phyloP scores from a whole-genome alignment of 2,329 filamentous ascomycete species.

The Tolypocladium tundrense region DNA sequence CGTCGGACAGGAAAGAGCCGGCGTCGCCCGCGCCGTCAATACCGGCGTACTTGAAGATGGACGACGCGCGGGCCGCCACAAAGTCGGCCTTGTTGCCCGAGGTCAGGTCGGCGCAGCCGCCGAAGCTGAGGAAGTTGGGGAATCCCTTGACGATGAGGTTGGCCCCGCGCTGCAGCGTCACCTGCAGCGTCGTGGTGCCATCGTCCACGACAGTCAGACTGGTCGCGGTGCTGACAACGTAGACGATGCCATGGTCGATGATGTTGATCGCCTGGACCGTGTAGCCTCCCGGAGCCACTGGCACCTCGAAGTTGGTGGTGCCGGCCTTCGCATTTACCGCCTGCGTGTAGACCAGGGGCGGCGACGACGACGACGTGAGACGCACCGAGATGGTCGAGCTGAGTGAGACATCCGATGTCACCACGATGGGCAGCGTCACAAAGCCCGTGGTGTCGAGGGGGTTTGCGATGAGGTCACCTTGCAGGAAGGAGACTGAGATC shows the following conservation, averaged over 20 bases:
- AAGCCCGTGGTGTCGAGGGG: background rate
- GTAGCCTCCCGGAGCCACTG: background rate
- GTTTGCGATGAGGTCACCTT: background rate
- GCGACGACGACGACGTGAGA: background rate
- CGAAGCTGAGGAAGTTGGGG: conserved; percentile 2
- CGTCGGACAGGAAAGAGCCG: background rate
- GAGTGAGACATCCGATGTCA: background rate
- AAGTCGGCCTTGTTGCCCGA: background rate
- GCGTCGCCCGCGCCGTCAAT: background rate
- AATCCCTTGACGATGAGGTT: background rate
- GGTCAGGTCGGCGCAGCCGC: background rate
- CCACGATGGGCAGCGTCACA: background rate
- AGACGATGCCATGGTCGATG: background rate
- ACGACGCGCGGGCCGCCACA: conserved; percentile 1
- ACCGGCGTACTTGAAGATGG: conserved; percentile 1
- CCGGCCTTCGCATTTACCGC: background rate
- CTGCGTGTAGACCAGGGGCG: background rate
- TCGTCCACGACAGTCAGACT: background rate
- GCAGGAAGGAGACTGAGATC: background rate
- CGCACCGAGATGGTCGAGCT: background rate
- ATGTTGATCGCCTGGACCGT: background rate
- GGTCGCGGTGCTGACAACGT: background rate
- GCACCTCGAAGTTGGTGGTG: background rate
- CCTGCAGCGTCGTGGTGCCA: background rate
- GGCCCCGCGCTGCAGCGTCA: background rate